Conservation (phyloP, 129 eudicot genomes). For the Kitagawia praeruptora region DNA sequence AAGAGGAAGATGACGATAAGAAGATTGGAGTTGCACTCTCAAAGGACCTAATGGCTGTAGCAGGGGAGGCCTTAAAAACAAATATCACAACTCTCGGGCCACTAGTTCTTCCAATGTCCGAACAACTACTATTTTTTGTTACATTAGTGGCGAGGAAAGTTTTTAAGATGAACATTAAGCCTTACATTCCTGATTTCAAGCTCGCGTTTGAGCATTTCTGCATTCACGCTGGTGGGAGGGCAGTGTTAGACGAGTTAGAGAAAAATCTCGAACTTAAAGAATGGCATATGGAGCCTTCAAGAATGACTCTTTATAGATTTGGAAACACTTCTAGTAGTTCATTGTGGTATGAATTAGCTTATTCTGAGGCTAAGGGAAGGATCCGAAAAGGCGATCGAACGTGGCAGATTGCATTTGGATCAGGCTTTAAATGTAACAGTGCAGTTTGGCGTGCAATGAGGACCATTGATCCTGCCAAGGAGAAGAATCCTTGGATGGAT, state of each 20-base stretch:
- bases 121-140: conserved; percentile 48
- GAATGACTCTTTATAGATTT: conserved; percentile 64
- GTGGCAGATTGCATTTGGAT: conserved; percentile 72
- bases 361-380: conserved; percentile 61
- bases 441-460: conserved; percentile 59
- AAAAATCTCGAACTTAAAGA: conserved; percentile 51
- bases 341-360: conserved; percentile 61
- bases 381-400: conserved; percentile 48
- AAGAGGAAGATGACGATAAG: conserved; percentile 31
- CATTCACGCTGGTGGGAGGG: conserved; percentile 64
- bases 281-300: conserved; percentile 71
- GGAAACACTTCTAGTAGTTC: conserved; percentile 80
- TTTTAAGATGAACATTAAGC: conserved; percentile 51
- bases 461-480: conserved; percentile 48
- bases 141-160: conserved; percentile 49
- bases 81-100: conserved; percentile 65
- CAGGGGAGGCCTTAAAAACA: conserved; percentile 58
- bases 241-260: conserved; percentile 59
- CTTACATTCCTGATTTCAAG: conserved; percentile 66
- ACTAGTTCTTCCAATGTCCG: conserved; percentile 60
- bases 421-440: conserved; percentile 68
- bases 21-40: conserved; percentile 49
- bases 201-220: conserved; percentile 68
- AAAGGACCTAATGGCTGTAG: conserved; percentile 54
- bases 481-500: conserved; percentile 53